A percentile compares a stretch with the other conserved stretches of the same genome.
Evolutionary conservation across 441 rosid genomes (phyloP).

Genomic region (Cnidoscolus chayamansa): DNA sequence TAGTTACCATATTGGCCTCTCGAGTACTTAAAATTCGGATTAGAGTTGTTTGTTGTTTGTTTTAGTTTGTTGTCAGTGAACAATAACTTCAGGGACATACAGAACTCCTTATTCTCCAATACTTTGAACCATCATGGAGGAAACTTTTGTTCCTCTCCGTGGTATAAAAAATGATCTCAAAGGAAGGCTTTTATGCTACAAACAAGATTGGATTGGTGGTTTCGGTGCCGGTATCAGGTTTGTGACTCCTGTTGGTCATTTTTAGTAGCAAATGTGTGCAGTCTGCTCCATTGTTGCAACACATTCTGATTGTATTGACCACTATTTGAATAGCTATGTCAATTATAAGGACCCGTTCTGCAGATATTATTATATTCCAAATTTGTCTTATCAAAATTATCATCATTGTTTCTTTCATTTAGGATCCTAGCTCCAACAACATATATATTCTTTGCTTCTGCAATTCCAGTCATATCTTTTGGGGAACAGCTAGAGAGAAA

Average conservation of each 20-base stretch:
- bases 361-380: background rate
- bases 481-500: constrained; percentile 74
- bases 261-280: constrained; percentile 1
- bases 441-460: constrained; percentile 78
- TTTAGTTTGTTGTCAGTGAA: constrained; percentile 12
- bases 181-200: constrained; percentile 69
- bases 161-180: constrained; percentile 75
- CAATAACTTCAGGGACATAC: background rate
- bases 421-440: constrained; percentile 84
- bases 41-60: constrained; percentile 17
- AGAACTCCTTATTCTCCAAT: constrained; percentile 12
- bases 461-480: constrained; percentile 78
- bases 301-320: background rate
- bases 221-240: constrained; percentile 71
- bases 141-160: constrained; percentile 76
- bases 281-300: constrained; percentile 11
- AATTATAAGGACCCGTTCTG: background rate
- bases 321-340: constrained; percentile 10
- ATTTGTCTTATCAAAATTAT: constrained; percentile 13
- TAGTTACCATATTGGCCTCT: constrained; percentile 51
- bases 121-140: constrained; percentile 54
- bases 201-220: constrained; percentile 76
- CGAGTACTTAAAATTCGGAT: constrained; percentile 37
- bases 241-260: constrained; percentile 21
- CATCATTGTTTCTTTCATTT: constrained; percentile 21